Base-by-base conservation (phyloP, 306 rosid species). In the Cucurbita argyrosperma region DNA sequence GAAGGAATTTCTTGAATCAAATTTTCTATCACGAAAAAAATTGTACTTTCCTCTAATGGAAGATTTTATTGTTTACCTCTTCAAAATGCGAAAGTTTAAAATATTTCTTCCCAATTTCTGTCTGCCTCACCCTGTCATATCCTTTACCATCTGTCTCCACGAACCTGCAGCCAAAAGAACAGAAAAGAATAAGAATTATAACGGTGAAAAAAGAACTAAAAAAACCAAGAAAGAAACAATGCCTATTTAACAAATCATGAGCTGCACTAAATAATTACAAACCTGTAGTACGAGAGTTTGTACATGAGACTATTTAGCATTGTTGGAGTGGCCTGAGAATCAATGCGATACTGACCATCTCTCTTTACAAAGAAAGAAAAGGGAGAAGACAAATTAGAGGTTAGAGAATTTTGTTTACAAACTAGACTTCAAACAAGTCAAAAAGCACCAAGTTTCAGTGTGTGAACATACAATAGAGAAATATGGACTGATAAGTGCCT, bases 281-380 rank as follows among this genome's bases (percentile, higher is more conserved):
- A 95, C 99, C 99, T 91, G 90, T 95, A 95, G 81, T 95, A 95
- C 49, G 89, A 95, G 78, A 95, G 99, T 78, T 89, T 95, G 85
- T 95, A 95, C 99, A 95, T 95, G 83, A 95, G 97, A 82, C 81
- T 67, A 82, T 95, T 95, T 40, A 95, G 89, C 97, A 95, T 95
- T 37, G 99, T 91, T 46, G 95, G 99, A 42, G 99, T 95, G 60
- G 97, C 99, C 85, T 82, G 78, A 78, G 89, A 80, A 90, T 95
- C 97, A 51, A 95, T 95, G 62, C 99, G 88, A 78, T 95, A 95
- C 79, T 95, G 97, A 72, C 99, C 99, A 54, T 95, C 99, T 85
- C 96, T 89, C 99, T 95, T 79, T 49, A 60, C 77, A 79, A 74
- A 74, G 43, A 62, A 74, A 76, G 37, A 54, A 49, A 49, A 19